Evolutionary conservation across 345 rosid genomes (phyloP).

Genomic region (Citrus trifoliata): DNA sequence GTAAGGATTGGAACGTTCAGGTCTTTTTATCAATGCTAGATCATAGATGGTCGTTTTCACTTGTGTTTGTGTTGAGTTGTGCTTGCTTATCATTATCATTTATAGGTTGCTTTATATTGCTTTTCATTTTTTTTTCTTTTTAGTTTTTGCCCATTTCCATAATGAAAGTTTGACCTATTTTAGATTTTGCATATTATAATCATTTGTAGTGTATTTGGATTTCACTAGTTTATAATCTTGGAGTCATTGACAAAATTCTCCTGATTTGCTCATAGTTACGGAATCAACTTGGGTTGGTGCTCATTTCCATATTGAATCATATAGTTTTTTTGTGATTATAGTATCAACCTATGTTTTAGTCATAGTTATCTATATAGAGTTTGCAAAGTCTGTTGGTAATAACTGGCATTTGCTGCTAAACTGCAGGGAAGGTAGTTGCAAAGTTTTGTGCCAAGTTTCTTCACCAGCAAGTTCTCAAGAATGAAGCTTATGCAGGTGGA

Average conservation of each 20-base stretch:
- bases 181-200: not conserved
- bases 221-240: not conserved
- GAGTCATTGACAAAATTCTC: not conserved
- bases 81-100: not conserved
- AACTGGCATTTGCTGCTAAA: not conserved
- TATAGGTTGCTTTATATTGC: not conserved
- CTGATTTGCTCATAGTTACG: not conserved
- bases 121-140: not conserved
- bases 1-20: conserved; percentile 46
- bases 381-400: not conserved
- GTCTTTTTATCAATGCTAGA: not conserved
- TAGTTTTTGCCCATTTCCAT: not conserved
- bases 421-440: conserved; percentile 88
- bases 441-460: conserved; percentile 92
- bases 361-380: not conserved
- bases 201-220: not conserved
- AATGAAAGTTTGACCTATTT: not conserved
- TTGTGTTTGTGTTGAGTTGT: not conserved
- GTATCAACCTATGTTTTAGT: not conserved
- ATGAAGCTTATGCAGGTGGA: conserved; percentile 69
- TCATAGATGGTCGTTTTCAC: not conserved
- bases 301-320: not conserved
- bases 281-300: not conserved
- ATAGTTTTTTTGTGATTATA: not conserved
- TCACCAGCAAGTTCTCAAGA: conserved; percentile 75